Base-by-base conservation (phyloP, 257 asterid species). In the Solanum pennellii region DNA sequence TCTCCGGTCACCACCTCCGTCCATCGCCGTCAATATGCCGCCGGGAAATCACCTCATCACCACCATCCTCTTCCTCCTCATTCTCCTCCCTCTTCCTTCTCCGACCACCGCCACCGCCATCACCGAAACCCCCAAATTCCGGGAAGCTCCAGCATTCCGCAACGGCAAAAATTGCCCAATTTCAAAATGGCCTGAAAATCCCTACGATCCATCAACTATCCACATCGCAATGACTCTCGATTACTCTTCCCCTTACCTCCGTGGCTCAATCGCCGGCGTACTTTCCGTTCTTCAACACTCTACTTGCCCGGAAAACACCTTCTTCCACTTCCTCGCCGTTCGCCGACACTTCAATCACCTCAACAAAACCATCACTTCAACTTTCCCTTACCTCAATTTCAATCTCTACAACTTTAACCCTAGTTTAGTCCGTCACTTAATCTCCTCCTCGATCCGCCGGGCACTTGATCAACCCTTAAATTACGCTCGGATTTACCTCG, bases 221-320 rank as follows among this genome's bases (percentile, higher is more conserved):
- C 99, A 96, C 93, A 91, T 96, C 74, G 95, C 99, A 84, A 93
- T 96, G 98, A 94, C 99, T 0, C 93, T 96, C 2, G 99, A 96
- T 88, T 93, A 93, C 92, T 90, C 99, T 45, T 89, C 99, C 56
- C 98, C 98, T 3, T 96, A 96, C 91, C 99, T 96, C 90, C 97
- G 98, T 13, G 99, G 98, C 83, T 94, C 98, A 87, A 60, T 96
- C 88, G 98, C 99, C 88, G 99, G 94, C 42, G 93, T 96, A 74
- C 94, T 96, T 86, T 96, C 99, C 87, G 98, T 96, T 31, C 95
- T 96, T 25, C 98, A 93, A 56, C 99, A 96, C 92, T 92, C 99
- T 83, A 90, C 92, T 83, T 96, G 99, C 83, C 99, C 99, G 0
- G 95, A 96, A 79, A 96, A 96, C 93, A 87, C 94, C 82, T 93